Base-by-base conservation (phyloP, 441 rosid species). In the Populus trichocarpa region DNA sequence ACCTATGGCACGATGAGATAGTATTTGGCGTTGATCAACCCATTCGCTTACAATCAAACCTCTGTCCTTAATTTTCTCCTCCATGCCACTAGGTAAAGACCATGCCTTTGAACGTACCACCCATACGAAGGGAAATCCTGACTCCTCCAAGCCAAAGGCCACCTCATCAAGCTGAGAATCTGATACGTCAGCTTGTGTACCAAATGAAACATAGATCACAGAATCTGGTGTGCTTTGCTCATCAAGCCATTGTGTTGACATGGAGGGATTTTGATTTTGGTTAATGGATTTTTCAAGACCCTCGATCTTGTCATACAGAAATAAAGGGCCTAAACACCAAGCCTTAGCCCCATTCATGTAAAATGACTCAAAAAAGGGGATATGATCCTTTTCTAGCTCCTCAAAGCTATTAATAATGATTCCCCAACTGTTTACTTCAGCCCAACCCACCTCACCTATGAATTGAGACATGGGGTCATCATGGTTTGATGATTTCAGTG, bases 181-280 rank as follows among this genome's bases (percentile, higher is more conserved):
- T 1, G 81, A 30, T 13, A 85, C 33, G 6, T 78, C 71, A 0
- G 85, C 84, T 53, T 85, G 86, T 12, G 85, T 72, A 1, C 89
- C 86, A 32, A 87, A 87, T 23, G 89, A 81, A 5, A 85, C 80
- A 6, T 85, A 81, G 2, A 85, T 78, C 67, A 83, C 87, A 2
- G 77, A 65, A 12, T 35, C 57, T 2, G 63, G 53, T 10, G 72
- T 79, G 14, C 13, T 42, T 26, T 77, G 79, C 20, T 81, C 67
- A 28, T 65, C 53, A 9, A 85, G 80, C 84, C 87, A 85, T 12
- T 82, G 65, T 16, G 72, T 76, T 59, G 61, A 77, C 23, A 53
- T 2, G 13, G 30, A 64, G 18, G 66, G 30, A 10, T 63, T 1
- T 3, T 35, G 7, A 10, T 63, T 2, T 6, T 35, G 7, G 16